These are phyloP conservation scores for Porphyrellus cyaneotinctus DNA, from an alignment of 768 basidiomycete species.

Conservation along the genomic window DNA sequence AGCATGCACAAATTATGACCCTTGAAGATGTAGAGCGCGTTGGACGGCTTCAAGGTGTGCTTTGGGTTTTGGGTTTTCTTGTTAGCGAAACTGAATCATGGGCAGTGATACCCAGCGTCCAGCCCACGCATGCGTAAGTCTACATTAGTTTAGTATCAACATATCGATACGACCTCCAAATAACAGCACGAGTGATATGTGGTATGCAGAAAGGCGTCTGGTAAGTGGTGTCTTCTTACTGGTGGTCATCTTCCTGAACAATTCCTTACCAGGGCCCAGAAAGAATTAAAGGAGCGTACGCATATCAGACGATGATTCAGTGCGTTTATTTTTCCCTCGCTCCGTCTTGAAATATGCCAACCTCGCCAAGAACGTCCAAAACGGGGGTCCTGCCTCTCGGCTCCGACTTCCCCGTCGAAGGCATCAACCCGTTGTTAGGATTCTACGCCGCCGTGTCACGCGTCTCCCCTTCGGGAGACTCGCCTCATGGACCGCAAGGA, in stretches of 20 bases:
- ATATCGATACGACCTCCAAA: background rate
- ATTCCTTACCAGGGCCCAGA: conserved; percentile 57
- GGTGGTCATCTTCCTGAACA: background rate
- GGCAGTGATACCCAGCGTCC: conserved; percentile 84
- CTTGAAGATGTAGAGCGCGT: conserved; percentile 63
- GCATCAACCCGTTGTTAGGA: conserved; percentile 81
- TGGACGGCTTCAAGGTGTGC: conserved; percentile 68
- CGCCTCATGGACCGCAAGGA: conserved; percentile 78
- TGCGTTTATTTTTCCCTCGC: conserved; percentile 31
- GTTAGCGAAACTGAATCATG: background rate
- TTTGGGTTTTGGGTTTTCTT: background rate
- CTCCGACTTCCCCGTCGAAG: conserved; percentile 93
- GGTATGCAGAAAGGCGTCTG: conserved; percentile 81
- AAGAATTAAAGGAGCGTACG: conserved; percentile 85
- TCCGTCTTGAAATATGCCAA: background rate
- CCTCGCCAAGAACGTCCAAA: conserved; percentile 42
- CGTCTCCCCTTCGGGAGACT: conserved; percentile 59
- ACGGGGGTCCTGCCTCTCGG: conserved; percentile 71
- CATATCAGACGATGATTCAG: conserved; percentile 76
- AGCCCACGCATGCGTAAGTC: conserved; percentile 85
- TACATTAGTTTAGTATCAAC: background rate
- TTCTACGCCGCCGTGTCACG: conserved; percentile 89
- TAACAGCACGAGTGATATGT: conserved; percentile 83
- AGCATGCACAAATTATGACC: conserved; percentile 90
- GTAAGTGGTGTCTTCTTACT: conserved; percentile 33